Evolutionary conservation across 257 asterid species (phyloP), one percentile per base, ranked within the genome.

Genomic region (Penstemon barbatus): DNA sequence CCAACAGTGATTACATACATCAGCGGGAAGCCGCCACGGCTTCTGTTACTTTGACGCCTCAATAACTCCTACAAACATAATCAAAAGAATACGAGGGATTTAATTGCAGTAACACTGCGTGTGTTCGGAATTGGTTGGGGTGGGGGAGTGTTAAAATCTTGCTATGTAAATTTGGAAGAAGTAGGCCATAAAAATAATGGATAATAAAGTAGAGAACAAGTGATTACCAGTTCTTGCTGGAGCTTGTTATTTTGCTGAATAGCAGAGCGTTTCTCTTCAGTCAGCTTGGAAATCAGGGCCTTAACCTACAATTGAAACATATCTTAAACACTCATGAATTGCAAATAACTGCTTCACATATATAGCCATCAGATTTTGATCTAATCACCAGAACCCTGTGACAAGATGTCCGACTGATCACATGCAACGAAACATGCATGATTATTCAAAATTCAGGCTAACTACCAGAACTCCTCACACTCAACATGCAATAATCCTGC

Each of bases 251-350:
- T 92, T 83, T 79, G 96, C 79, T 78, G 89, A 46, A 89, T 54
- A 13, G 84, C 91, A 75, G 77, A 66, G 57, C 74, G 86, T 74
- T 84, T 89, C 85, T 92, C 98, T 64, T 82, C 95, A 9, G 87
- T 79, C 83, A 92, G 83, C 91, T 80, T 85, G 56, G 90, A 75
- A 82, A 92, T 82, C 67, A 86, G 74, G 74, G 86, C 82, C 81
- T 85, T 92, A 18, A 71, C 86, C 98, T 92, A 80, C 79, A 81
- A 61, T 65, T 65, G 38, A 55, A 79, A 61, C 71, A 77, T 66
- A 73, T 10, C 43, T 25, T 41, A 54, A 64, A 69, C 3, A 68
- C 40, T 64, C 9, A 57, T 65, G 57, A 44, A 56, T 44, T 25
- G 51, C 49, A 7, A 13, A 42, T 10, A 60, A 33, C 62, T 59